A percentile compares a stretch with the other conserved stretches of the same genome.
These are phyloP conservation scores for Magnusiomyces ingens DNA, from an alignment of 1,139 yeast genomes.

Conservation along the genomic window DNA sequence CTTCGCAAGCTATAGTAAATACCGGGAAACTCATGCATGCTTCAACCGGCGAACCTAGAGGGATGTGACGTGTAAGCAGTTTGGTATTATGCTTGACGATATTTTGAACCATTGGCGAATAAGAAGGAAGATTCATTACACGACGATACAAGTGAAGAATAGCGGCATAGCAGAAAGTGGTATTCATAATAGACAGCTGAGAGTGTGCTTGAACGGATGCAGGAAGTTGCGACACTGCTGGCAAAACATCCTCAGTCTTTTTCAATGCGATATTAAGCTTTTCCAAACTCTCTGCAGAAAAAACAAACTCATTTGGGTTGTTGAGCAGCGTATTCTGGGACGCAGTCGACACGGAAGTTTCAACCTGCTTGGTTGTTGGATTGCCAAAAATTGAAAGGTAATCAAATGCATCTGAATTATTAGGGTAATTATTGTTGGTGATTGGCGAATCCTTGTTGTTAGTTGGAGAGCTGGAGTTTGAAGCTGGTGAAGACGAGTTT, in stretches of 20 bases:
- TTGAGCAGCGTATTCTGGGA: too few species aligned
- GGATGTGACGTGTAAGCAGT: conserved; percentile 37
- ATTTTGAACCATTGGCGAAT: conserved; percentile 41
- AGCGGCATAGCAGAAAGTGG: conserved; percentile 46
- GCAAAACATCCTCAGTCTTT: not conserved
- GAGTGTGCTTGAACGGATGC: conserved; percentile 28
- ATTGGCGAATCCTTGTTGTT: not conserved
- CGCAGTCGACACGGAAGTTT: not conserved
- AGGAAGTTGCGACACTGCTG: conserved; percentile 8
- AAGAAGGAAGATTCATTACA: conserved; percentile 40
- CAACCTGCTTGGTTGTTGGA: not conserved
- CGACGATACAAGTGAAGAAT: conserved; percentile 47
- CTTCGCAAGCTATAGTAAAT: conserved; percentile 52
- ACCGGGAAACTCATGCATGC: conserved; percentile 47
- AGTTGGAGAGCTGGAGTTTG: not conserved
- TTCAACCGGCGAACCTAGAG: conserved; percentile 43
- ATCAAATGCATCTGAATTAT: not conserved
- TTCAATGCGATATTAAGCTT: not conserved
- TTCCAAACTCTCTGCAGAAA: not conserved
- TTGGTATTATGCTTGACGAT: conserved; percentile 38
- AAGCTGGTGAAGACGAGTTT: not conserved
- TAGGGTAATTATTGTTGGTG: not conserved
- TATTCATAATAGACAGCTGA: conserved; percentile 44
- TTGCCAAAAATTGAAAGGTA: not conserved
- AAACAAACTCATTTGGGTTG: not conserved